phyloP scores from a whole-genome alignment of 2,329 filamentous ascomycete genomes.

The Venturia aucupariae region DNA sequence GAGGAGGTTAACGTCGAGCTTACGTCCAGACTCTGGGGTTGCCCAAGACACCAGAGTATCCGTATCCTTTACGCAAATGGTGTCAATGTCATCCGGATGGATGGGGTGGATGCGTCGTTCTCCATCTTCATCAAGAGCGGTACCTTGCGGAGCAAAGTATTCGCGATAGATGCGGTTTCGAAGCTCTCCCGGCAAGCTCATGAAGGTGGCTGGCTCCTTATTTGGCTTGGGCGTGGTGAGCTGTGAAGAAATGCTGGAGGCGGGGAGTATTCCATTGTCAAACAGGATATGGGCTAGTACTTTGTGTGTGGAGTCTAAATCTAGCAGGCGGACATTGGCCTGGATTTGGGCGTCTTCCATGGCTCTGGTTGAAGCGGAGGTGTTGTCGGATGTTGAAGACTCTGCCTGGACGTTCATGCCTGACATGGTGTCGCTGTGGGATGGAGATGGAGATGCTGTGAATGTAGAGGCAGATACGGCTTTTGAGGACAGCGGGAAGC shows the following conservation, averaged over 20 bases:
- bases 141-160: neutral
- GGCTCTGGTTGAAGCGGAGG: neutral
- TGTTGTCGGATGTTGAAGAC: neutral
- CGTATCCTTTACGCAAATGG: neutral
- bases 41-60: neutral
- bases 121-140: neutral
- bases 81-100: neutral
- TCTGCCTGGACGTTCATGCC: neutral
- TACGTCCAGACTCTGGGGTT: neutral
- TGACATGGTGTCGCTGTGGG: neutral
- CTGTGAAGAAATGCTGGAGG: neutral
- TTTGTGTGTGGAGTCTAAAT: neutral
- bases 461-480: neutral
- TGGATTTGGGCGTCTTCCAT: neutral
- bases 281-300: neutral
- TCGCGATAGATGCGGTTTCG: neutral
- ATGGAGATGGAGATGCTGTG: neutral
- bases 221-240: neutral
- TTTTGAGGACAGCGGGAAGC: neutral
- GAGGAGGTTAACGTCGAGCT: neutral
- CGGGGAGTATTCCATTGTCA: neutral
- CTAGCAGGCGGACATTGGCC: neutral
- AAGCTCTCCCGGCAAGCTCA: neutral
- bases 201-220: neutral
- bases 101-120: neutral